Base-by-base conservation (phyloP, 2,329 filamentous ascomycete genomes). In the Diaporthe helianthi region DNA sequence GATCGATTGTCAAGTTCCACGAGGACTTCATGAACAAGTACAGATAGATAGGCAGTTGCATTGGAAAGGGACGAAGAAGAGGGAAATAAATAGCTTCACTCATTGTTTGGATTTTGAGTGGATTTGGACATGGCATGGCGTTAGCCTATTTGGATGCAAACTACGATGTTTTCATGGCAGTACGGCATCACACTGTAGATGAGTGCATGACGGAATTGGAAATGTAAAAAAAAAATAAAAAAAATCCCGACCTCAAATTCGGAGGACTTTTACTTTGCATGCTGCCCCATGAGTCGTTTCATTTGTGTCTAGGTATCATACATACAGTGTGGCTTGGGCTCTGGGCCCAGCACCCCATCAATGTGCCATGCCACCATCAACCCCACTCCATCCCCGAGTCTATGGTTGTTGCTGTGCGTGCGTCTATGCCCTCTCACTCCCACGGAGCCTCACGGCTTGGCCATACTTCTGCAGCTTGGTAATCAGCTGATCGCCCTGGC, bases 381-480 rank as follows among this genome's bases (percentile, higher is more conserved):
- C 22, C 2, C 31, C 36, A 4, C 6, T 7, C 24, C 65, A 8
- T 49, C 33, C 26, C 9, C 10, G 44, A 49, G 44, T 63, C 58
- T 63, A 49, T 49, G 41, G 26, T 24, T 19, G 6, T 46, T 38
- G 41, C 41, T 49, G 24, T 33, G n/a, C n/a, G n/a, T 24, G 53
- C 49, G 41, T 73, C 76, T 85, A 97, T 76, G 93, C 93, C 76
- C 96, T 89, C 86, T 99, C 96, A 78, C 95, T 98, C 49, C 96
- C 96, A 76, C 96, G 89, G 82, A 99, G 85, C 78, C 96, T 89
- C 73, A 99, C 96, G 2, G 96, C 92, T 82, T 99, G 96, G 53
- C 96, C 96, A 80, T 99, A 99, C 86, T 99, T 99, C 84, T 99
- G 96, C 75, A 99, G 85, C 87, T 99, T 99, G 69, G 96, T 99